Evolutionary conservation across 495 filamentous ascomycete species (phyloP).

Genomic region (Penicillium arizonense): DNA sequence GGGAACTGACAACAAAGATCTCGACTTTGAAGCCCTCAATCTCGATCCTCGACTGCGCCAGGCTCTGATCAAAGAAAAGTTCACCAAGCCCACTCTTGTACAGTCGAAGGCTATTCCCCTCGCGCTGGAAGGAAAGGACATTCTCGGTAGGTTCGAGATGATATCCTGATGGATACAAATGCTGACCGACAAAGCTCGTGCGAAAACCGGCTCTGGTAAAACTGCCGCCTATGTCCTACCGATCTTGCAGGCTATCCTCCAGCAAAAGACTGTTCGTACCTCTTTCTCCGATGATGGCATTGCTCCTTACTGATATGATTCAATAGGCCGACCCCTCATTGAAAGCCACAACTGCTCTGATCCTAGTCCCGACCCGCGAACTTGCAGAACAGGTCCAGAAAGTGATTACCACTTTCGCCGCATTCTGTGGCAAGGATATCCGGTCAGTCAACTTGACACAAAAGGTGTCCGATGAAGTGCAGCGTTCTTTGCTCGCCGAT

Average conservation of each 20-base stretch:
- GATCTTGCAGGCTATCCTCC: conserved; percentile 75
- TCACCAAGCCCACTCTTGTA: conserved; percentile 77
- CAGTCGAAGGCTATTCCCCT: conserved; percentile 87
- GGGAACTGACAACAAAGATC: conserved; percentile 25
- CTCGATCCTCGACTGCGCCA: conserved; percentile 85
- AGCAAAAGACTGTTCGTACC: conserved; percentile 63
- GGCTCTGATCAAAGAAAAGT: conserved; percentile 80
- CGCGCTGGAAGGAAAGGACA: conserved; percentile 85
- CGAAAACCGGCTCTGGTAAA: conserved; percentile 93
- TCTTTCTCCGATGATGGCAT: not conserved
- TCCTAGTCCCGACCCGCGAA: conserved; percentile 92
- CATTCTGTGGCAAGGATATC: conserved; percentile 82
- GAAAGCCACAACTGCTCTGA: conserved; percentile 63
- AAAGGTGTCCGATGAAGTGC: conserved; percentile 81
- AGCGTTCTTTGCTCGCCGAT: conserved; percentile 81
- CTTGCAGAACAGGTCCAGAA: conserved; percentile 87
- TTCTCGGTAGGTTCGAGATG: conserved; percentile 57
- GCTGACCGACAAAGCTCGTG: conserved; percentile 57
- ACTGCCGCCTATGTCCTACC: conserved; percentile 97
- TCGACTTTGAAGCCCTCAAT: conserved; percentile 52
- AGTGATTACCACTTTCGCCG: conserved; percentile 65
- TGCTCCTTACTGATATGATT: not conserved
- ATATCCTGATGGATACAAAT: not conserved
- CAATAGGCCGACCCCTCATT: conserved; percentile 35
- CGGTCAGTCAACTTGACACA: conserved; percentile 81